Conservation (phyloP, 768 basidiomycete genomes). For the Sutorius australiensis region DNA sequence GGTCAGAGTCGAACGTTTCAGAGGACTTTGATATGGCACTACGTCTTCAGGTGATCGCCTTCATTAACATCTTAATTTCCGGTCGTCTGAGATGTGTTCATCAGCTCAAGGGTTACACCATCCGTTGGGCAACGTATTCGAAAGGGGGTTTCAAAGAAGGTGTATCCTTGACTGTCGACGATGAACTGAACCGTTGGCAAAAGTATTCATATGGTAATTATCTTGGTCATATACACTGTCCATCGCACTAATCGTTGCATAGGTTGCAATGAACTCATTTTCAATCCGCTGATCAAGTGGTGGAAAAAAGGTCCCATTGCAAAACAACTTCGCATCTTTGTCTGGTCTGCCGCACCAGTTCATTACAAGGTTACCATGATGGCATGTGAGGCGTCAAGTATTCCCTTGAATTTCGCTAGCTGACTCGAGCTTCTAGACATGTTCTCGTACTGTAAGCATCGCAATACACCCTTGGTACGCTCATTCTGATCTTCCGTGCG, state of each 20-base stretch:
- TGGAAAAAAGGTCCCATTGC: conserved; percentile 77
- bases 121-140: conserved; percentile 76
- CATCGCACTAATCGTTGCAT: conserved; percentile 26
- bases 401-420: not conserved
- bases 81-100: conserved; percentile 47
- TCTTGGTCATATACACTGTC: conserved; percentile 21
- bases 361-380: conserved; percentile 76
- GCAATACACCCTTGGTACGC: not conserved
- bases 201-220: conserved; percentile 72
- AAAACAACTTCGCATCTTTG: conserved; percentile 69
- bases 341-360: conserved; percentile 72
- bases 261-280: conserved; percentile 57
- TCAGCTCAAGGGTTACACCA: conserved; percentile 28
- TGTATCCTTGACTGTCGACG: conserved; percentile 84
- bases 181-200: conserved; percentile 92
- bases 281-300: conserved; percentile 81
- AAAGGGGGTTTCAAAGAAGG: conserved; percentile 90
- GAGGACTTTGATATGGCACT: conserved; percentile 72
- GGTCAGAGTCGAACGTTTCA: conserved; percentile 65
- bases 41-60: conserved; percentile 42
- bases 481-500: not conserved
- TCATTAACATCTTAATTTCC: conserved; percentile 37
- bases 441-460: conserved; percentile 47
- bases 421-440: conserved; percentile 33
- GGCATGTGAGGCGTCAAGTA: conserved; percentile 38